A percentile compares a stretch with the other conserved stretches of the same genome.
Evolutionary conservation across 73 alveolate genomes (phyloP).

Genomic region (Tetrahymena elliotti): DNA sequence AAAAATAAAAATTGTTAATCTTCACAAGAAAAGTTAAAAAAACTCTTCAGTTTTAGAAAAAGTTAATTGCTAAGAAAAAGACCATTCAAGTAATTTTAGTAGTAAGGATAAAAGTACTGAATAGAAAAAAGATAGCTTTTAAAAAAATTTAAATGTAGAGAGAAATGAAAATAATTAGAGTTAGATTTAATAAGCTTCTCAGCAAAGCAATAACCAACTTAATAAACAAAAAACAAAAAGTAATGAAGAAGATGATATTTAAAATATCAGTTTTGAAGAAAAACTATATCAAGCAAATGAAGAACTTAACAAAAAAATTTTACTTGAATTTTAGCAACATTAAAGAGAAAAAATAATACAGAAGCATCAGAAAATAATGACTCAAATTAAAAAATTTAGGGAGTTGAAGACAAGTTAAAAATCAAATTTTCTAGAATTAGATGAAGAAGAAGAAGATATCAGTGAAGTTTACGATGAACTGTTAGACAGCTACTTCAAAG

Average conservation of each 20-base stretch:
- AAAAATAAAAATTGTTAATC: background rate
- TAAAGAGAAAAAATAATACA: background rate
- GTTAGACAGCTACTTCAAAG: background rate
- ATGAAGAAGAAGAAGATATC: background rate
- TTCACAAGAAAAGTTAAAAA: background rate
- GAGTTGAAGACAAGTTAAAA: background rate
- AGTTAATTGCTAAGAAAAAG: background rate
- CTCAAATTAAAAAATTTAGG: background rate
- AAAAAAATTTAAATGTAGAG: too few species aligned
- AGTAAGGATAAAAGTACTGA: background rate
- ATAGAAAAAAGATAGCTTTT: background rate
- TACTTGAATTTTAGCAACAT: background rate
- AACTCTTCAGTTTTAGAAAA: too few species aligned
- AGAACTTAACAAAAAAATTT: background rate
- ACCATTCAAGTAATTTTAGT: background rate
- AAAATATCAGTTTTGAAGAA: background rate
- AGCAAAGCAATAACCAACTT: too few species aligned
- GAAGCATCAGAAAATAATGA: background rate
- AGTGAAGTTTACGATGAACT: background rate
- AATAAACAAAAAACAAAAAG: background rate
- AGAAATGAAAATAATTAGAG: background rate
- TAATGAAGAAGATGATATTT: background rate
- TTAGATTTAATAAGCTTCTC: background rate
- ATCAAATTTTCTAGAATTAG: background rate
- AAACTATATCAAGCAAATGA: background rate